A percentile compares a stretch with the other conserved stretches of the same genome.
phyloP scores from a whole-genome alignment of 768 basidiomycete genomes.

The Pisolithus marmoratus region DNA sequence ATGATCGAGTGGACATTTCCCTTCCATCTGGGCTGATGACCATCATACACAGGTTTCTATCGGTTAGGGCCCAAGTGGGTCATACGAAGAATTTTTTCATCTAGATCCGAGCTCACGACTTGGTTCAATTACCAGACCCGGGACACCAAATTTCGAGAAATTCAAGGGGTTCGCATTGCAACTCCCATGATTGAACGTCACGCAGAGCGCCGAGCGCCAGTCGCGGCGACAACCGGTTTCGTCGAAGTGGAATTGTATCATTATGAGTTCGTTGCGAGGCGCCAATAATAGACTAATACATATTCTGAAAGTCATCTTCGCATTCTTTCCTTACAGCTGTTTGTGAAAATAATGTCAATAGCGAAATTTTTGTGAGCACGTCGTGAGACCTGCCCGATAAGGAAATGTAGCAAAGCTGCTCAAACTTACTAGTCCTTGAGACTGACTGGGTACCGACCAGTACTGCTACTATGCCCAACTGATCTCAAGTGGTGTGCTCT shows the following conservation, averaged over 20 bases:
- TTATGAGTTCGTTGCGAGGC: too few species aligned
- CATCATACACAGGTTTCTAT: conserved; percentile 31
- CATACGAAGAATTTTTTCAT: neutral
- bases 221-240: too few species aligned
- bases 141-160: conserved; percentile 47
- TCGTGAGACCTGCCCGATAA: too few species aligned
- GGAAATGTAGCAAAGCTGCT: too few species aligned
- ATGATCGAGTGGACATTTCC: neutral
- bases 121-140: conserved; percentile 46
- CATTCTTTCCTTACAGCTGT: conserved; percentile 97
- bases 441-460: too few species aligned
- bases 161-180: conserved; percentile 34
- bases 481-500: too few species aligned
- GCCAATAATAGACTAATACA: neutral
- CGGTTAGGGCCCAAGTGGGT: conserved; percentile 58
- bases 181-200: neutral
- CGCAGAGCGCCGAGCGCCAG: too few species aligned
- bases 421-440: too few species aligned
- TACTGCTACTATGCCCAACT: too few species aligned
- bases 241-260: too few species aligned
- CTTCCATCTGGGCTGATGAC: neutral
- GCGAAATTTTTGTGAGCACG: too few species aligned
- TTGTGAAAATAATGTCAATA: too few species aligned
- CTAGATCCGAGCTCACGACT: conserved; percentile 2
- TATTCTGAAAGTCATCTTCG: conserved; percentile 46